Conservation (phyloP, 345 rosid genomes). For the Mercurialis annua region DNA sequence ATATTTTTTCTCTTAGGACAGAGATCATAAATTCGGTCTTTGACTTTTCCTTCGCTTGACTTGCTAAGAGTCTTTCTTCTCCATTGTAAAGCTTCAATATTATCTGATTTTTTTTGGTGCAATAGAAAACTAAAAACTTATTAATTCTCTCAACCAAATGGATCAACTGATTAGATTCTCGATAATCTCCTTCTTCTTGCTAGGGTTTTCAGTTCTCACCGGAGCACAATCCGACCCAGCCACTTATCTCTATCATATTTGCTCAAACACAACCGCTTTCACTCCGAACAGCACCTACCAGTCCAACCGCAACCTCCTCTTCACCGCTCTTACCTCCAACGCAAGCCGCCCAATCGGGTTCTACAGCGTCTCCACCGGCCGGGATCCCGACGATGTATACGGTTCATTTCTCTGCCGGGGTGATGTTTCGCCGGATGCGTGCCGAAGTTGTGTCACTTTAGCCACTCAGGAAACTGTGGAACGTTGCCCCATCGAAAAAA, state of each 20-base stretch:
- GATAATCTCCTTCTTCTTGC: background rate
- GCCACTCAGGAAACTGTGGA: conserved; percentile 18
- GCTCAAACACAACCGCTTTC: conserved; percentile 18
- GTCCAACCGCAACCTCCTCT: conserved; percentile 19
- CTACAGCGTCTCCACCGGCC: conserved; percentile 22
- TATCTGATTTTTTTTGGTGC: too few relatives aligned
- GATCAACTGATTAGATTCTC: background rate
- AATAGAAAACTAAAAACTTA: too few relatives aligned
- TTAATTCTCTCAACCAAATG: background rate
- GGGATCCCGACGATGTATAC: conserved; percentile 6
- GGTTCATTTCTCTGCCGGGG: conserved; percentile 43
- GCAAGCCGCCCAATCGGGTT: conserved; percentile 11
- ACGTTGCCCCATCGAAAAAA: conserved; percentile 21
- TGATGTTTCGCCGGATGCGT: conserved; percentile 12
- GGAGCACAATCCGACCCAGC: conserved; percentile 2
- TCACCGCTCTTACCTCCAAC: conserved; percentile 29
- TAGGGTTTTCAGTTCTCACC: background rate
- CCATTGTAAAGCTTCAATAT: too few relatives aligned
- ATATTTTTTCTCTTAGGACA: too few relatives aligned
- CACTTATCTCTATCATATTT: background rate
- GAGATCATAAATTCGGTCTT: too few relatives aligned
- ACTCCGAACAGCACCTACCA: conserved; percentile 16
- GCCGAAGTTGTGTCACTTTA: conserved; percentile 18
- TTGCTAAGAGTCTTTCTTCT: too few relatives aligned
- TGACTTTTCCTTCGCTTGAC: too few relatives aligned